Base-by-base conservation (phyloP, 139 green algal genomes). In the Chlamydomonas sp. region DNA sequence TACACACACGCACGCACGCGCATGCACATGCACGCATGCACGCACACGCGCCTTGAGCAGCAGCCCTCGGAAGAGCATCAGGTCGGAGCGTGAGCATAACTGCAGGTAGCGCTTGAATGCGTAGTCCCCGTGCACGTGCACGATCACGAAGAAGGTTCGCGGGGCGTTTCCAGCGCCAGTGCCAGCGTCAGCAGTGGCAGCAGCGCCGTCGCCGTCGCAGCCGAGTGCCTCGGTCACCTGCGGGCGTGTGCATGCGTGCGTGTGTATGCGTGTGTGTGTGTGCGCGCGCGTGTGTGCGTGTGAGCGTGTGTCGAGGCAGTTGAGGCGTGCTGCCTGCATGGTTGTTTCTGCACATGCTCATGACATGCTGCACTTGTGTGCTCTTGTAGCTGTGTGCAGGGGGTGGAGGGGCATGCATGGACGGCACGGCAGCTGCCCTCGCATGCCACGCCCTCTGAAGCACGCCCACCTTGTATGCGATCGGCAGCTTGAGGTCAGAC, bases 51-150 rank as follows among this genome's bases (percentile, higher is more conserved):
- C 72, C 74, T 70, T 73, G 1, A 87, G 70, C 64, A 87, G 74
- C 31, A 87, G 64, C 0, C 81, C 81, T 0, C 81, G 57, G 67
- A 77, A 80, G 2, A 87, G 78, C 67, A 78, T 62, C 34, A 83
- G 54, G 67, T 87, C 81, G 1, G 81, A 80, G 10, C 20, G 29
- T 58, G 67, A 73, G 76, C 72, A 83, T 29, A 67, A 54, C 26
- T 73, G 38, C 39, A 83, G 64, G 71, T 83, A 83, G 65, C 81
- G 83, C 34, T 83, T 86, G 72, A 86, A 86, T 0, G 80, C 71
- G 43, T 80, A 39, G 69, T 86, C 80, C 3, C 62, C 67, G 24
- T 73, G 71, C 39, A 83, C 80, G 16, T 86, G 80, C 0, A 86
- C 80, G 3, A 86, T 64, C 4, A 85, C 43, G 3, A 65, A 60